These are phyloP conservation scores for Bocquillonia castaneifolia DNA, from an alignment of 441 rosid genomes.

Conservation along the genomic window DNA sequence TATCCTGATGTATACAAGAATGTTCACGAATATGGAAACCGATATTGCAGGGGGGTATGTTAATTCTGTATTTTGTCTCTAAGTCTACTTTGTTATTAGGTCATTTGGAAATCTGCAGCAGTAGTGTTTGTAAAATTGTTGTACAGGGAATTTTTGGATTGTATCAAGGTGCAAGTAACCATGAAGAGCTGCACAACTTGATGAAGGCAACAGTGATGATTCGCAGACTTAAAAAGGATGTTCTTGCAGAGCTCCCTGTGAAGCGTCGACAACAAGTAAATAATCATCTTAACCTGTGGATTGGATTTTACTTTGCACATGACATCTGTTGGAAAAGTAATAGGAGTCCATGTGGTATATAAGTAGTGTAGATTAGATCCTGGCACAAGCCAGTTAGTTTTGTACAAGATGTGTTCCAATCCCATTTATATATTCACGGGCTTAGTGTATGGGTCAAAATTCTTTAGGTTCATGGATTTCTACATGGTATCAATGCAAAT, in stretches of 20 bases:
- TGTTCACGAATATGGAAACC: slow-evolving; percentile 80
- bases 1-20: slow-evolving; percentile 78
- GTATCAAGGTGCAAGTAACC: slow-evolving; percentile 96
- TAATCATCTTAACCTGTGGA: neutral
- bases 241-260: slow-evolving; percentile 79
- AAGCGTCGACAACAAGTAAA: slow-evolving; percentile 93
- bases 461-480: too few relatives aligned
- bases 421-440: too few relatives aligned
- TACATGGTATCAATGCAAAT: too few relatives aligned
- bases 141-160: slow-evolving; percentile 73
- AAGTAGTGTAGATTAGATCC: too few relatives aligned
- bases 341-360: too few relatives aligned
- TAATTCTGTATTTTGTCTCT: slow-evolving; percentile 16
- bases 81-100: neutral
- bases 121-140: slow-evolving; percentile 21
- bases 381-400: too few relatives aligned
- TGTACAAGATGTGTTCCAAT: too few relatives aligned
- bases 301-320: too few relatives aligned
- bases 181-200: slow-evolving; percentile 94
- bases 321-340: too few relatives aligned
- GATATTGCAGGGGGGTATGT: slow-evolving; percentile 93
- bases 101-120: slow-evolving; percentile 12
- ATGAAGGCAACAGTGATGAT: slow-evolving; percentile 98
- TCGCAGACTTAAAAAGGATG: slow-evolving; percentile 92
- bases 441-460: too few relatives aligned